Conservation (phyloP, 2,329 filamentous ascomycete genomes). For the Aspergillus quadricinctus region DNA sequence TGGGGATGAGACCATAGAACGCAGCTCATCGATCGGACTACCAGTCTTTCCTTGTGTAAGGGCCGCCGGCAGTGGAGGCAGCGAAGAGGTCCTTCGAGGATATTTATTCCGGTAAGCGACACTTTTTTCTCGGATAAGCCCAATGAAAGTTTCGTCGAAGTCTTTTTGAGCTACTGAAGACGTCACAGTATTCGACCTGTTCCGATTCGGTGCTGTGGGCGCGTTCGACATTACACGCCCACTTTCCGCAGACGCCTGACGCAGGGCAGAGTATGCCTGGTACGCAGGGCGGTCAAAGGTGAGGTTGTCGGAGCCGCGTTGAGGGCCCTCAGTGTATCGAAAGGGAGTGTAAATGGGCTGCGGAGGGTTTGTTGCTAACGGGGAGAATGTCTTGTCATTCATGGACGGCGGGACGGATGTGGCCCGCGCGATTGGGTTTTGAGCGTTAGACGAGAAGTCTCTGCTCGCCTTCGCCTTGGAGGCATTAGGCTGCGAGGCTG, state of each 20-base stretch:
- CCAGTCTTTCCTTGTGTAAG: slow-evolving; percentile 27
- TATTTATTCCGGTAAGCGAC: slow-evolving; percentile 32
- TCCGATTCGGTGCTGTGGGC: slow-evolving; percentile 14
- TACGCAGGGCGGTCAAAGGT: slow-evolving; percentile 40
- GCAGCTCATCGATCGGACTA: slow-evolving; percentile 30
- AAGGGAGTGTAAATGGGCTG: slow-evolving; percentile 44
- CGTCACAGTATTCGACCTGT: slow-evolving; percentile 14
- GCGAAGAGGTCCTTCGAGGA: slow-evolving; percentile 21
- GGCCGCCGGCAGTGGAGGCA: slow-evolving; percentile 27
- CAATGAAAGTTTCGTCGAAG: slow-evolving; percentile 45
- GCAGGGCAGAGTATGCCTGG: slow-evolving; percentile 45
- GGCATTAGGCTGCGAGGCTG: slow-evolving; percentile 21
- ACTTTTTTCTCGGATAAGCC: slow-evolving; percentile 44
- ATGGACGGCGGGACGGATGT: slow-evolving; percentile 25
- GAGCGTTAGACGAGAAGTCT: not conserved
- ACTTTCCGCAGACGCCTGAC: slow-evolving; percentile 42
- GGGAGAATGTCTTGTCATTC: slow-evolving; percentile 18
- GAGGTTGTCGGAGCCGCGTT: slow-evolving; percentile 38
- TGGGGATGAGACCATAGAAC: slow-evolving; percentile 31
- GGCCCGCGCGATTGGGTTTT: slow-evolving; percentile 13
- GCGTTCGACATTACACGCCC: slow-evolving; percentile 41
- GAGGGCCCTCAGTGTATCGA: slow-evolving; percentile 40
- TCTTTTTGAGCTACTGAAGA: slow-evolving; percentile 24
- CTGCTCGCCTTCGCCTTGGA: slow-evolving; percentile 1
- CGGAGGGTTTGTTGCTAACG: slow-evolving; percentile 35